Base-by-base conservation (phyloP, 345 rosid genomes). In the Bruguiera gymnorhiza region DNA sequence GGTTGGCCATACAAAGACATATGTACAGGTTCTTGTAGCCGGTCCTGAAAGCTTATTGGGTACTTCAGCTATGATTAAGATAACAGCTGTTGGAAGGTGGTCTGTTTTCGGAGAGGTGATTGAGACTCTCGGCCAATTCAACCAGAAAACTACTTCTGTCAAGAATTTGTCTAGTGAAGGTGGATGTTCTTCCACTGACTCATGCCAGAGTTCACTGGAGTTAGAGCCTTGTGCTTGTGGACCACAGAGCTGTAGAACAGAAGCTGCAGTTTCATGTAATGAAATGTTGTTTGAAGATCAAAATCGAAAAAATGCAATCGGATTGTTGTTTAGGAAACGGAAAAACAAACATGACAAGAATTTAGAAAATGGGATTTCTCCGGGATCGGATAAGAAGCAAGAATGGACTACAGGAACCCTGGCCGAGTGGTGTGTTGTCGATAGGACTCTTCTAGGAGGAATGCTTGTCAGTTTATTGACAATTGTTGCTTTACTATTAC, bases 1-100 rank as follows among this genome's bases (percentile, higher is more conserved):
- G 99, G 97, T 95, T 74, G 99, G 98, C 72, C 99, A 92, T 72
- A 92, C 98, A 18, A 88, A 95, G 75, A 88, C 87, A 27, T 95
- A 92, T 56, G 73, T 88, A 30, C 97, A 94, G 79, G 98, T 91
- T 18, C 96, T 92, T 56, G 83, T 92, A 43, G 83, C 72, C 77
- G 92, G 72, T 76, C 82, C 93, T 23, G 91, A 87, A 71, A 77
- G 77, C 72, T 81, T 88, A 88, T 83, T 88, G 62, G 97, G 97
- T 32, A 72, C 84, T 72, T 86, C 97, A 68, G 97, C 88, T 32
- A 82, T 88, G 48, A 96, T 75, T 65, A 95, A 85, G 89, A 92
- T 92, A 85, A 88, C 96, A 64, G 86, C 97, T 3, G 89, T 86
- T 3, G 97, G 96, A 75, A 86, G 97, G 84, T 95, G 97, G 99